Base-by-base conservation (phyloP, 208 protist species). In the Porcisia hertigi region DNA sequence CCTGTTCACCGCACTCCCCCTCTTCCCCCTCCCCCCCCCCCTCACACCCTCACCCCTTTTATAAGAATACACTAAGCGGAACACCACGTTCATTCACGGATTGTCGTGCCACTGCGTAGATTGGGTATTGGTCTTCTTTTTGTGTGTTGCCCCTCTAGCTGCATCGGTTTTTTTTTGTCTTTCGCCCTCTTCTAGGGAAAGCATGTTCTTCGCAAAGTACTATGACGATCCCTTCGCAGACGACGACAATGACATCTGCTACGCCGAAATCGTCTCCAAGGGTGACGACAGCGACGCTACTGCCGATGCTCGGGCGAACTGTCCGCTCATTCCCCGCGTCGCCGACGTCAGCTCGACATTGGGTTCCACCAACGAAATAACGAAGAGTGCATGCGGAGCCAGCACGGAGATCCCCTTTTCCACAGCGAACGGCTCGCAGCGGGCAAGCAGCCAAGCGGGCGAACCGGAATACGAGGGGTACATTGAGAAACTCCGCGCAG, bases 161-260 rank as follows among this genome's bases (percentile, higher is more conserved):
- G 47, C 47, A 53, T 30, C 5, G 30, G 11, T 57, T 52, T 52
- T 52, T 52, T 52, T 52, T 52, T 49, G 3, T 52, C 47, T 52
- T 30, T 30, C 30, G 30, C 30, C 0, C 30, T 36, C n/a, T 54
- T 30, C 12, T 18, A 20, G 7, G 25, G 69, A 11, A 59, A 52
- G 47, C 49, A 85, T 81, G 73, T 75, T 79, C 52, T 73, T 47
- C 20, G 70, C 65, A 16, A 75, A 86, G 36, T 93, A 92, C 79
- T 91, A 91, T 72, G 77, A 80, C 41, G 85, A 96, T 79, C 92
- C 92, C 34, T 94, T 96, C 43, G 81, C 75, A 12, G 79, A 81
- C 52, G 84, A 91, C 60, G 78, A 92, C 14, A 80, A 95, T 70
- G 85, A 91, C 39, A 57, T 85, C 30, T 95, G 88, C 73, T 95